These are phyloP conservation scores for Diddensiella santjacobensis DNA, from an alignment of 805 yeast species.

Conservation along the genomic window DNA sequence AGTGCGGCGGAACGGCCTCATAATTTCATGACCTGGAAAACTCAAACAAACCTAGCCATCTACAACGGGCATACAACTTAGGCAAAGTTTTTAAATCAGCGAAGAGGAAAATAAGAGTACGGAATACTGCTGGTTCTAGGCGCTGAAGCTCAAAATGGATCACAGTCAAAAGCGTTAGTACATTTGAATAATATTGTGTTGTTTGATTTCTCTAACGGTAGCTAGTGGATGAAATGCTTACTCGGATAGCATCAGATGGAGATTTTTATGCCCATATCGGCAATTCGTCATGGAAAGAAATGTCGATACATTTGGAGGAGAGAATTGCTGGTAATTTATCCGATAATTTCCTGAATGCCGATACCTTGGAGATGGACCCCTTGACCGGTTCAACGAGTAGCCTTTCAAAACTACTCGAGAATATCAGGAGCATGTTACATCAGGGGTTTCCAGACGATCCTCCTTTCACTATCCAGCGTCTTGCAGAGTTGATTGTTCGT, in stretches of 20 bases:
- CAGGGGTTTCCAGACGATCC: constrained; percentile 22
- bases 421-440: background rate
- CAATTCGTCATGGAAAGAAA: background rate
- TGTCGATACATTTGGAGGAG: background rate
- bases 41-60: too few species aligned
- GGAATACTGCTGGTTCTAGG: too few species aligned
- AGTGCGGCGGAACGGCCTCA: too few species aligned
- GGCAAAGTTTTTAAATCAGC: too few species aligned
- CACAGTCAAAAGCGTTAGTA: too few species aligned
- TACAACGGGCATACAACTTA: too few species aligned
- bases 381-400: background rate
- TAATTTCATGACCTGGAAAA: too few species aligned
- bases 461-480: constrained; percentile 38
- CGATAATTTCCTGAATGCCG: background rate
- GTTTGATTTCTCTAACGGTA: background rate
- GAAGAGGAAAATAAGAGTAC: too few species aligned
- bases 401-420: background rate
- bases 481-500: constrained; percentile 33
- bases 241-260: background rate
- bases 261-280: background rate
- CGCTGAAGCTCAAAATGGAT: too few species aligned
- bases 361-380: background rate
- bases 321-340: background rate
- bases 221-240: background rate
- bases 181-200: too few species aligned